These are phyloP conservation scores for Hericium erinaceus DNA, from an alignment of 768 basidiomycete genomes.

Conservation along the genomic window DNA sequence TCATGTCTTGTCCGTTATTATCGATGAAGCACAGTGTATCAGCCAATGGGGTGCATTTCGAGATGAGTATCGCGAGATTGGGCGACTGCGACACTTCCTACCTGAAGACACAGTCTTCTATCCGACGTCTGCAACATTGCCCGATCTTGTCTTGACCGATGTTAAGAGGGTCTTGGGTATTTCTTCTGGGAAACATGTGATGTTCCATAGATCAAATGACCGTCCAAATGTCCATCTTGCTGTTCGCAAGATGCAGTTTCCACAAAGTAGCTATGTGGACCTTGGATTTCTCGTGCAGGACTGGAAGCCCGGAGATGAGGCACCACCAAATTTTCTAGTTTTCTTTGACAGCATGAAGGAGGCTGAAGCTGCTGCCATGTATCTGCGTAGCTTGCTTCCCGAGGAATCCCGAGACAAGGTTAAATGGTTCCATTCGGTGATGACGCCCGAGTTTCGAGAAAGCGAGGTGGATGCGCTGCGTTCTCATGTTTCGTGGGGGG, in stretches of 20 bases:
- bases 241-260: slow-evolving; percentile 16
- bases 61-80: slow-evolving; percentile 22
- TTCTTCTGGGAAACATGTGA: slow-evolving; percentile 1
- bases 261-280: slow-evolving; percentile 11
- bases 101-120: slow-evolving; percentile 21
- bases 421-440: slow-evolving; percentile 22
- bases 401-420: not conserved
- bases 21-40: slow-evolving; percentile 34
- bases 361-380: not conserved
- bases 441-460: slow-evolving; percentile 19
- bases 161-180: slow-evolving; percentile 17
- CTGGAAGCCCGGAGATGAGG: not conserved
- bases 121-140: slow-evolving; percentile 27
- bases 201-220: slow-evolving; percentile 21
- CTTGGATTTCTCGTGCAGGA: slow-evolving; percentile 14
- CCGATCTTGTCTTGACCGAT: slow-evolving; percentile 16
- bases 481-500: slow-evolving; percentile 17
- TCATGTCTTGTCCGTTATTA: slow-evolving; percentile 19
- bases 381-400: not conserved
- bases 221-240: slow-evolving; percentile 25
- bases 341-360: slow-evolving; percentile 17
- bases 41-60: slow-evolving; percentile 30
- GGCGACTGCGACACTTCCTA: slow-evolving; percentile 21
- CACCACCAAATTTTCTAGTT: slow-evolving; percentile 15
- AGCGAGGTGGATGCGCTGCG: slow-evolving; percentile 8